Percentiles rank a stretch among this genome's conserved stretches.
Conservation (phyloP, 441 rosid species). For the Brassica balearica region DNA sequence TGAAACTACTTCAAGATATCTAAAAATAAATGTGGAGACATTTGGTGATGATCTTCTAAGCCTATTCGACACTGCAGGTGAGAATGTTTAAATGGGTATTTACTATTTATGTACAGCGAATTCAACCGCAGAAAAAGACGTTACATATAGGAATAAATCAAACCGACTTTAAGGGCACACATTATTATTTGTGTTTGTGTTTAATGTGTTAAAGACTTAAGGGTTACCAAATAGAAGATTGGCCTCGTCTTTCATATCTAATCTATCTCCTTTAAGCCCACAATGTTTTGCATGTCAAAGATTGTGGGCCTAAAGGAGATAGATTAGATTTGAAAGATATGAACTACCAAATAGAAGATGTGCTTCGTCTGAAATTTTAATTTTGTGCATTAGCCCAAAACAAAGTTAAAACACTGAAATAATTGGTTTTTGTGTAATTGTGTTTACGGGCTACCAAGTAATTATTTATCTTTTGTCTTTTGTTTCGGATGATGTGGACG, state of each 20-base stretch:
- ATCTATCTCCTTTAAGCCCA: too few species aligned
- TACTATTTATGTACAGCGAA: neutral
- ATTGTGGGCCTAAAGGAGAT: neutral
- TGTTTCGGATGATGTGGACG: neutral
- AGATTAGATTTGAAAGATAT: neutral
- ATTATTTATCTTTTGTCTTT: neutral
- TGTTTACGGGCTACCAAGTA: neutral
- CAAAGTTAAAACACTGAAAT: neutral
- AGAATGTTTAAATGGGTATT: neutral
- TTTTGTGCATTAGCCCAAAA: neutral
- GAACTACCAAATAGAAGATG: neutral
- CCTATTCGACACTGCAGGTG: neutral
- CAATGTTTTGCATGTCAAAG: too few species aligned
- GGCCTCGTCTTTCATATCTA: too few species aligned
- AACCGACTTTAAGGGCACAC: too few species aligned
- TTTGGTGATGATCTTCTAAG: neutral
- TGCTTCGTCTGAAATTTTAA: too few species aligned
- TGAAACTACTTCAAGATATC: neutral
- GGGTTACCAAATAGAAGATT: too few species aligned
- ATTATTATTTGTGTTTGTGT: too few species aligned
- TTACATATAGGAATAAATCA: neutral
- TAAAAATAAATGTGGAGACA: neutral
- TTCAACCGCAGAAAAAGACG: neutral
- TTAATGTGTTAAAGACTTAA: too few species aligned
- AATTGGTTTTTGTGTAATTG: neutral